Conservation (phyloP, 768 basidiomycete species). For the Dendrothele bispora region DNA sequence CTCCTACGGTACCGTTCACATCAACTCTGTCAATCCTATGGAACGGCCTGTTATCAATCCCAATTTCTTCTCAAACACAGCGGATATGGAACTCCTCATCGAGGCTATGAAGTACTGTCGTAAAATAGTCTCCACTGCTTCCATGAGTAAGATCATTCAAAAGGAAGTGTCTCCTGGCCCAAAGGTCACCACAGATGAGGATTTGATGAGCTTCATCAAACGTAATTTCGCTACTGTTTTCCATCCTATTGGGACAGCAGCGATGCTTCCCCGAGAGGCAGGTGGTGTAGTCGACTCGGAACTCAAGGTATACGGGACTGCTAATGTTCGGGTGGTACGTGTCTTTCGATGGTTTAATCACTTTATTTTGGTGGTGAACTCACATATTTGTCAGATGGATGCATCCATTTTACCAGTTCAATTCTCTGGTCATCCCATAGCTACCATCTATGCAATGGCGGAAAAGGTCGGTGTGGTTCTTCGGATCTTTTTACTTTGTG, state of each 20-base stretch:
- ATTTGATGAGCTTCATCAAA: background rate
- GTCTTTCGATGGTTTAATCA: background rate
- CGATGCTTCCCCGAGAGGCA: slow-evolving; percentile 30
- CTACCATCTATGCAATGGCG: slow-evolving; percentile 5
- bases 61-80: slow-evolving; percentile 14
- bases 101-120: slow-evolving; percentile 12
- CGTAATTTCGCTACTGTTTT: slow-evolving; percentile 6
- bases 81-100: slow-evolving; percentile 24
- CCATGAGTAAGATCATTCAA: background rate
- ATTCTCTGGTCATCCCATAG: slow-evolving; percentile 1
- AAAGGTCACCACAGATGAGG: background rate
- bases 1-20: slow-evolving; percentile 38
- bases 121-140: background rate
- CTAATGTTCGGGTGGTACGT: slow-evolving; percentile 12
- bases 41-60: slow-evolving; percentile 15
- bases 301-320: slow-evolving; percentile 26
- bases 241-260: slow-evolving; percentile 25
- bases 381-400: slow-evolving; percentile 14
- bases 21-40: slow-evolving; percentile 16
- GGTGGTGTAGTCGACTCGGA: slow-evolving; percentile 33
- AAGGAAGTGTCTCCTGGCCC: slow-evolving; percentile 30
- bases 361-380: background rate
- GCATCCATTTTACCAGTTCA: slow-evolving; percentile 21
- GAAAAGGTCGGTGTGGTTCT: slow-evolving; percentile 5
- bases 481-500: too few relatives aligned